Evolutionary conservation across 768 basidiomycete species (phyloP), one percentile per base, ranked within the genome.

Genomic region (Tricholoma flavovirens): DNA sequence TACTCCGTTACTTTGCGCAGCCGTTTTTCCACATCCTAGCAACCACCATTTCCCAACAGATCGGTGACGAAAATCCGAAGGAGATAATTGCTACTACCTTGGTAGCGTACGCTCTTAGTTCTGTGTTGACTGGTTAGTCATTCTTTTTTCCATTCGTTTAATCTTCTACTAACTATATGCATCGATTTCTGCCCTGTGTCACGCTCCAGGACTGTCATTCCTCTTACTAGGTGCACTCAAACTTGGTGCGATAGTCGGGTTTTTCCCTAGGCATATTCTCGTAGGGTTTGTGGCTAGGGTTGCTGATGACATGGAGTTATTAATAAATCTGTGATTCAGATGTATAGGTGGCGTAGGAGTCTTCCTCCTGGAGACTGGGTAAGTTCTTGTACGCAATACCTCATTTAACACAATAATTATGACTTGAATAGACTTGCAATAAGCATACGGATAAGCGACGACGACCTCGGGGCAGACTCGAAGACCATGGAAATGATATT

Each of bases 1-100:
- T 42, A 45, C 14, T n/a, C 7, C 9, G 49, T 33, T 32, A 32
- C 10, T 7, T 36, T 12, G 14, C 30, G 17, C 60, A 93, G 89
- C 95, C 96, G 1, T 98, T 99, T 72, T 97, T 95, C 66, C 96
- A 98, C 68, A 89, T 97, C 57, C 78, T 98, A 43, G 90, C 91
- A 5, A 83, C 78, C 32, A 80, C 79, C 30, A 95, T 98, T 45
- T 83, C 87, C 2, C 63, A 70, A 2, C 76, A 88, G 14, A 83
- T 94, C 19, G 90, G 88, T 8, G 83, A 88, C 58, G 81, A 82
- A 22, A 73, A 87, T 38, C 83, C 84, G 1, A 69, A 73, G 21
- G 86, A 85, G 22, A 79, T 97, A 54, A 81, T 98, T n/a, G 87
- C 95, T 0, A 99, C 96, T 0, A 98, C 95, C 0, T 80, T 98